phyloP scores from a whole-genome alignment of 306 rosid genomes.

The Quercus aquifolioides region DNA sequence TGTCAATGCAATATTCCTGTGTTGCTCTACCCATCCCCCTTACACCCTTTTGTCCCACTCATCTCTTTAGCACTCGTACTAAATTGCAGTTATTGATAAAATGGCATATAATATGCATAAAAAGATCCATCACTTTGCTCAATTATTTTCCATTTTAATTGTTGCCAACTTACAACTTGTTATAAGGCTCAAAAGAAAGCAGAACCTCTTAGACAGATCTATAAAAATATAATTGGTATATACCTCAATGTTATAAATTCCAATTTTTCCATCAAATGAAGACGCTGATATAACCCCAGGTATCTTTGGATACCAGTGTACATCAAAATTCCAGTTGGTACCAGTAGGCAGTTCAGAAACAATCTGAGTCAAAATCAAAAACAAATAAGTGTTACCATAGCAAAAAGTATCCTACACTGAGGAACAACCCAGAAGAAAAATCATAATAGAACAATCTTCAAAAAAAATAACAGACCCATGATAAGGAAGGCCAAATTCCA shows the following conservation, averaged over 20 bases:
- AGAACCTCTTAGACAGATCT: background rate
- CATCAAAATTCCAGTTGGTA: slow-evolving; percentile 95
- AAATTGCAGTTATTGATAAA: background rate
- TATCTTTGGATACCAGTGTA: slow-evolving; percentile 90
- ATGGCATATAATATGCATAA: background rate
- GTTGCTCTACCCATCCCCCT: too few relatives aligned
- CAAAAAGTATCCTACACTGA: slow-evolving; percentile 7
- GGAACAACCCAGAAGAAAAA: background rate
- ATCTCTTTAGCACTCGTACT: too few relatives aligned
- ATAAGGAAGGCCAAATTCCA: slow-evolving; percentile 13
- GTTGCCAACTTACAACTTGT: background rate
- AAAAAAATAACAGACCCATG: background rate
- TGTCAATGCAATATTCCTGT: too few relatives aligned
- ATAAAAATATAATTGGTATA: background rate
- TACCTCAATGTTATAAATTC: slow-evolving; percentile 94
- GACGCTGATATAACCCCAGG: slow-evolving; percentile 98
- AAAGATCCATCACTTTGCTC: background rate
- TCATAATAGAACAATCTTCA: background rate
- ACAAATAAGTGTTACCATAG: slow-evolving; percentile 13
- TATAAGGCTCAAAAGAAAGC: background rate
- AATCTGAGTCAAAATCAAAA: slow-evolving; percentile 47
- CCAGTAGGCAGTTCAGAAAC: slow-evolving; percentile 91
- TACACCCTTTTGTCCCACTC: too few relatives aligned
- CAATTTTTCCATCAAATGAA: slow-evolving; percentile 96
- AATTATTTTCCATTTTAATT: background rate